Evolutionary conservation across 2,329 filamentous ascomycete genomes (phyloP).

Genomic region (Diaporthe destruens): DNA sequence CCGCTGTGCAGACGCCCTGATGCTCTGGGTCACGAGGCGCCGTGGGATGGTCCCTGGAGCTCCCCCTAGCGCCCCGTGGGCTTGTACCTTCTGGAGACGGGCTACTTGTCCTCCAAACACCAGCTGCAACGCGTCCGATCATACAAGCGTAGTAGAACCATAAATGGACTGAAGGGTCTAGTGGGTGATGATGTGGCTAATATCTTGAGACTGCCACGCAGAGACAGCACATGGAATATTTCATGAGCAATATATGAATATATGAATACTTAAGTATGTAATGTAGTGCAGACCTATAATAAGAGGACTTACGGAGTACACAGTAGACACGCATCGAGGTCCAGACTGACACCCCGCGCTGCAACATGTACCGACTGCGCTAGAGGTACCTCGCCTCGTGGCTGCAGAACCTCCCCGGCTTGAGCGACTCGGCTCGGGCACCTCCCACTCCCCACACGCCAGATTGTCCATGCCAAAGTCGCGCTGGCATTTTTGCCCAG

Average conservation of each 20-base stretch:
- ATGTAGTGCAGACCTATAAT: background rate
- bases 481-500: slow-evolving; percentile 32
- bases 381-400: slow-evolving; percentile 28
- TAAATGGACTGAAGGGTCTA: background rate
- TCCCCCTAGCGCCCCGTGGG: background rate
- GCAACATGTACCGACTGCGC: background rate
- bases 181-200: background rate
- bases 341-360: background rate
- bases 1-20: background rate
- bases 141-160: background rate
- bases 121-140: slow-evolving; percentile 14
- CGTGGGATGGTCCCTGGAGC: slow-evolving; percentile 24
- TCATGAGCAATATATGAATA: background rate
- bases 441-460: slow-evolving; percentile 10
- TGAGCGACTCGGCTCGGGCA: slow-evolving; percentile 24
- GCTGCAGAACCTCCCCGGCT: background rate
- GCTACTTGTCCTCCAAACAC: slow-evolving; percentile 22
- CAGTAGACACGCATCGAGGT: background rate
- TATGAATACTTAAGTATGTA: too few relatives aligned
- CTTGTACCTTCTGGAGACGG: slow-evolving; percentile 20
- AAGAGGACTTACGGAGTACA: background rate
- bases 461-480: slow-evolving; percentile 24
- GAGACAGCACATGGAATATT: too few relatives aligned
- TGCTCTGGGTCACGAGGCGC: background rate
- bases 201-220: background rate